Conservation (phyloP, 176 grass and related monocot genomes). For the Aegilops tauschii region DNA sequence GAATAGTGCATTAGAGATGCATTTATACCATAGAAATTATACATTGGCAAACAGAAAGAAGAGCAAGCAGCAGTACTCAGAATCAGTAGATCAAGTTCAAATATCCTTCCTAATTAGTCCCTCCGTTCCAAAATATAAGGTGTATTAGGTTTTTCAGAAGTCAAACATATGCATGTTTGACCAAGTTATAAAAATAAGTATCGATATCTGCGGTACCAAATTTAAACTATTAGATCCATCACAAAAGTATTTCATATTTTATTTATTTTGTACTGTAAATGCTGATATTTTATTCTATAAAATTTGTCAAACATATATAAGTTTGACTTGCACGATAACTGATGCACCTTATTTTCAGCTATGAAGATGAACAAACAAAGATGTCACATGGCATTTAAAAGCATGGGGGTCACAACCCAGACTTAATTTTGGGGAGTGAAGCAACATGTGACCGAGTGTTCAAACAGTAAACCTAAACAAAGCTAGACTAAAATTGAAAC, state of each 20-base stretch:
- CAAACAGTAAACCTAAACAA: neutral
- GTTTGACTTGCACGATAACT: too few species aligned
- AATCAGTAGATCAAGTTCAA: slow-evolving; percentile 5
- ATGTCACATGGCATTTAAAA: neutral
- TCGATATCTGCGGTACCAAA: too few species aligned
- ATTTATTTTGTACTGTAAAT: too few species aligned
- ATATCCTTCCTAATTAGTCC: slow-evolving; percentile 2
- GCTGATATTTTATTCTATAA: too few species aligned
- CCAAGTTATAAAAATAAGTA: too few species aligned
- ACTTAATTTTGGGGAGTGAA: neutral
- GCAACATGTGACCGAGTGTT: neutral
- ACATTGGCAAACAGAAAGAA: slow-evolving; percentile 8
- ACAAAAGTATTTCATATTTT: too few species aligned
- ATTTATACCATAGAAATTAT: slow-evolving; percentile 10
- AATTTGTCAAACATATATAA: too few species aligned
- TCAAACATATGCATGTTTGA: too few species aligned
- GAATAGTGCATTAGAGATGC: neutral
- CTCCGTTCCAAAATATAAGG: too few species aligned
- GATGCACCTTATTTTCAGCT: neutral
- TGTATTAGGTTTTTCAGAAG: too few species aligned
- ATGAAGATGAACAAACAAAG: neutral
- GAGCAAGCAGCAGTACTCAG: neutral
- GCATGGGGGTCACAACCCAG: neutral
- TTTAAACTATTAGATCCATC: too few species aligned
- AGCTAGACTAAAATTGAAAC: neutral